Evolutionary conservation across 2,329 filamentous ascomycete species (phyloP), one percentile per base, ranked within the genome.

Genomic region (Leptographium wingfieldii): DNA sequence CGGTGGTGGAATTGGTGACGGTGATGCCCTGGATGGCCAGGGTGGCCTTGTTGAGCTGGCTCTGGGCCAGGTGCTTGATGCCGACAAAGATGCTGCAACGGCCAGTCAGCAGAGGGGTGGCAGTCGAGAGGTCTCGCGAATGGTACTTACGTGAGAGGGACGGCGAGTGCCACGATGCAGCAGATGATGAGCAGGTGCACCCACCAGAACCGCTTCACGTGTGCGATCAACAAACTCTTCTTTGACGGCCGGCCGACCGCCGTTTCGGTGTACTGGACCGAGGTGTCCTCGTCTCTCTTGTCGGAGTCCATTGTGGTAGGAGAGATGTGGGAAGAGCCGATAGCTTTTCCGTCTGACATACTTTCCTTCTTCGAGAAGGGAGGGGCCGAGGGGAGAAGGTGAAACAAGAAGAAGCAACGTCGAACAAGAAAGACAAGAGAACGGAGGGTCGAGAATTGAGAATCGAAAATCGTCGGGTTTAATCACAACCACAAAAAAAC

Each of bases 151-250:
- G 86, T 70, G 48, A 84, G 72, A 48, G 80, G 74, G 22, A 87
- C 77, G 46, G 83, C 73, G 16, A 87, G 70, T 40, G 83, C 74
- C 52, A 79, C 69, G 53, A 83, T 70, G 62, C 76, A 64, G 60
- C 78, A 67, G 57, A 82, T 68, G 19, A 75, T 68, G 61, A 86
- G 72, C 61, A 85, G 68, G 65, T 84, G 76, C 63, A 76, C 66
- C 83, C 83, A 86, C 84, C 83, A 86, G 66, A 79, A 84, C 65
- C 73, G 76, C 67, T 71, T 76, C 68, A 77, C 78, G 68, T 83
- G 80, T 12, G 7, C 43, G 6, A 40, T 22, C 49, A 58, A 22
- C 29, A 59, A 49, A 29, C 25, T 51, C 43, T 33, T 29, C 40
- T 53, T 57, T 11, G 53, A 31, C 2, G 11, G 43, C 48, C 10